Evolutionary conservation across 805 yeast species (phyloP).

Genomic region (Scheffersomyces coipomensis): DNA sequence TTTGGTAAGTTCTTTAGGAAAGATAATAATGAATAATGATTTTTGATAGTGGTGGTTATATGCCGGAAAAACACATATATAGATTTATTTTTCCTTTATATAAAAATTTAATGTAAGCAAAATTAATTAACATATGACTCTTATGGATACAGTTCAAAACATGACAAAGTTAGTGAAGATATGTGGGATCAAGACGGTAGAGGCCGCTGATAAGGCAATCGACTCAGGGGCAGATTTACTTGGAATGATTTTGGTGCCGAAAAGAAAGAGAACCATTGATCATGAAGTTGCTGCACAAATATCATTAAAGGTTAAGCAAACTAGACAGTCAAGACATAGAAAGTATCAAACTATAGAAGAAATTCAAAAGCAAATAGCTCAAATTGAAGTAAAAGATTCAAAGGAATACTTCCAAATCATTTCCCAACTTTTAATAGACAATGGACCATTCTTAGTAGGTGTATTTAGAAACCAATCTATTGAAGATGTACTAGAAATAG

Average conservation of each 20-base stretch:
- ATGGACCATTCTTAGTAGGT: slow-evolving; percentile 79
- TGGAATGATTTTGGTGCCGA: slow-evolving; percentile 88
- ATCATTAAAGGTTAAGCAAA: slow-evolving; percentile 22
- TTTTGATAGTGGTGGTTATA: not conserved
- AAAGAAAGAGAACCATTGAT: slow-evolving; percentile 66
- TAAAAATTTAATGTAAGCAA: too few species aligned
- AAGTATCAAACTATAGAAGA: slow-evolving; percentile 18
- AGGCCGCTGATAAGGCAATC: slow-evolving; percentile 72
- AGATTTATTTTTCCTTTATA: too few species aligned
- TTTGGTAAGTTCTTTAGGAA: slow-evolving; percentile 54
- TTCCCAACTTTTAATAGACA: slow-evolving; percentile 21
- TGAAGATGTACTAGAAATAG: slow-evolving; percentile 52
- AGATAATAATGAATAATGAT: slow-evolving; percentile 17
- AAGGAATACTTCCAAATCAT: slow-evolving; percentile 29
- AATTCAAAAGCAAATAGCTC: slow-evolving; percentile 6
- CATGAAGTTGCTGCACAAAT: slow-evolving; percentile 26
- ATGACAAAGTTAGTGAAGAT: slow-evolving; percentile 59
- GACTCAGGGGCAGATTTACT: slow-evolving; percentile 70
- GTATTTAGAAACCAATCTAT: slow-evolving; percentile 83
- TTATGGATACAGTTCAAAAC: too few species aligned
- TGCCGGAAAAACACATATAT: too few species aligned
- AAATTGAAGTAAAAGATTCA: slow-evolving; percentile 8
- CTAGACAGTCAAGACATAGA: slow-evolving; percentile 14
- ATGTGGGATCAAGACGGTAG: slow-evolving; percentile 73
- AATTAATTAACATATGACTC: too few species aligned